A percentile compares a stretch with the other conserved stretches of the same genome.
Evolutionary conservation across 176 grass and related monocot species (phyloP).

Genomic region (bread wheat (Triticum aestivum)): IWGSC_CS_RefSeq_v2.1 NC_057794.1:402617649-402618148

Average conservation of each 20-base stretch:
- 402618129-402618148: too few relatives aligned
- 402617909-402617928: constrained; percentile 66
- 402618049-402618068: too few relatives aligned
- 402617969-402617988: not conserved
- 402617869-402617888: constrained; percentile 67
- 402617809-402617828: constrained; percentile 33
- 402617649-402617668: not conserved
- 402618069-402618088: too few relatives aligned
- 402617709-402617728: constrained; percentile 95
- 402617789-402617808: constrained; percentile 85
- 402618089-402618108: too few relatives aligned
- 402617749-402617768: constrained; percentile 92
- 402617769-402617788: constrained; percentile 97
- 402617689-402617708: constrained; percentile 95
- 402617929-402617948: constrained; percentile 23
- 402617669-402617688: constrained; percentile 42
- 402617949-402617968: not conserved
- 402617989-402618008: too few relatives aligned
- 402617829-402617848: constrained; percentile 69
- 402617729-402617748: constrained; percentile 85
- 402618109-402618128: too few relatives aligned
- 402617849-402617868: constrained; percentile 60
- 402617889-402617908: constrained; percentile 62
- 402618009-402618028: too few relatives aligned
- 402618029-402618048: too few relatives aligned